These are phyloP conservation scores for Encephalitozoon intestinalis DNA, from an alignment of 371 early-diverging fungal genomes.

Conservation along the genomic window DNA sequence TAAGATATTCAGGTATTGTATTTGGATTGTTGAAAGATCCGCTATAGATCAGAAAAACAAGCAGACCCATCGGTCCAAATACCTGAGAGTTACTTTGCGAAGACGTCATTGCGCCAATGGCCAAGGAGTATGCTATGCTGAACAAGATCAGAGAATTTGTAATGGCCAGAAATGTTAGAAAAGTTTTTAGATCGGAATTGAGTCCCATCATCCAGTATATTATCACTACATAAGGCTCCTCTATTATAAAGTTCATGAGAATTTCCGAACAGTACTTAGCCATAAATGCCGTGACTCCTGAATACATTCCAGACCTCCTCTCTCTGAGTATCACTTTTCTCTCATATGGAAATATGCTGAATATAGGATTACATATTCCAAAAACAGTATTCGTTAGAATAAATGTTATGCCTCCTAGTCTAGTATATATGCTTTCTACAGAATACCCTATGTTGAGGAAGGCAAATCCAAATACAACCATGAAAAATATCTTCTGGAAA, in stretches of 20 bases:
- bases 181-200: slow-evolving; percentile 32
- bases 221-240: slow-evolving; percentile 48
- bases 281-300: slow-evolving; percentile 60
- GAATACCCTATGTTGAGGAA: slow-evolving; percentile 37
- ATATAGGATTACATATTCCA: slow-evolving; percentile 61
- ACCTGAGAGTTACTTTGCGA: slow-evolving; percentile 60
- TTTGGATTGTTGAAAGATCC: slow-evolving; percentile 61
- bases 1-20: slow-evolving; percentile 56
- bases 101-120: slow-evolving; percentile 61
- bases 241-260: slow-evolving; percentile 48
- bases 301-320: slow-evolving; percentile 62
- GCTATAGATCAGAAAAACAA: slow-evolving; percentile 62
- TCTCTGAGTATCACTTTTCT: slow-evolving; percentile 63
- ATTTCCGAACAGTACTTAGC: slow-evolving; percentile 61
- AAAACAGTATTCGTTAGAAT: slow-evolving; percentile 62
- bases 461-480: slow-evolving; percentile 31
- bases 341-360: slow-evolving; percentile 58
- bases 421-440: slow-evolving; percentile 59
- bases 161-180: slow-evolving; percentile 58
- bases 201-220: slow-evolving; percentile 62
- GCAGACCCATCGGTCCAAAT: slow-evolving; percentile 60
- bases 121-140: slow-evolving; percentile 58
- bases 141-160: slow-evolving; percentile 46
- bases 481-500: slow-evolving; percentile 52
- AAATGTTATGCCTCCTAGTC: slow-evolving; percentile 62